These are phyloP conservation scores for Penicillium sp. DNA, from an alignment of 2,329 filamentous ascomycete species.

Conservation along the genomic window DNA sequence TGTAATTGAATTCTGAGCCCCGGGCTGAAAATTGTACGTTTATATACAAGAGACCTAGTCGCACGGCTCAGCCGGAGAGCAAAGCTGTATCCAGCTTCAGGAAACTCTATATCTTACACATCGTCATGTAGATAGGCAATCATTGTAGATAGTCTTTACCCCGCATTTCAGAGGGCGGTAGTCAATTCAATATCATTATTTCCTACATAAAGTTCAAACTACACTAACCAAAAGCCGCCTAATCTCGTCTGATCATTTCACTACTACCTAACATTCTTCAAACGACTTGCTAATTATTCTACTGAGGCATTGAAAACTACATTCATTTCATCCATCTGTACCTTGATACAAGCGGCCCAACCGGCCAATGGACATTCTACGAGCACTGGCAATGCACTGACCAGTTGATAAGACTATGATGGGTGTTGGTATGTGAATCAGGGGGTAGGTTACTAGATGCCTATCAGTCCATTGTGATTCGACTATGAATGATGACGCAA, in stretches of 20 bases:
- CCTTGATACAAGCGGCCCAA: not conserved
- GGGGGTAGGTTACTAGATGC: not conserved
- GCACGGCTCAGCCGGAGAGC: constrained; percentile 6
- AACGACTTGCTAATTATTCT: not conserved
- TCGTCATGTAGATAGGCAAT: constrained; percentile 8
- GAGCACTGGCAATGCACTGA: not conserved
- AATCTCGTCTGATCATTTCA: not conserved
- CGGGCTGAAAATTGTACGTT: not conserved
- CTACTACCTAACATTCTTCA: too few relatives aligned
- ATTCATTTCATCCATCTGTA: not conserved
- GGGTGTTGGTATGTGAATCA: not conserved
- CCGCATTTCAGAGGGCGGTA: constrained; percentile 7
- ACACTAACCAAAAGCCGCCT: too few relatives aligned
- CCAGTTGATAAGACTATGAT: constrained; percentile 8
- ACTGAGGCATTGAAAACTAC: not conserved
- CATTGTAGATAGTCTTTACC: constrained; percentile 6
- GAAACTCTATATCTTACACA: not conserved
- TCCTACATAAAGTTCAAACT: not conserved
- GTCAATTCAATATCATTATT: not conserved
- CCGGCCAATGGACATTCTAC: not conserved
- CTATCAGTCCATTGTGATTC: constrained; percentile 20
- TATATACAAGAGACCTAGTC: not conserved
- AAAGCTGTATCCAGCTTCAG: not conserved
- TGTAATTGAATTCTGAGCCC: not conserved
- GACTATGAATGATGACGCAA: constrained; percentile 7